Percentiles rank a stretch among this genome's conserved stretches.
Evolutionary conservation across 78 protist species (phyloP).

Genomic region (Diacronema lutheri): DNA sequence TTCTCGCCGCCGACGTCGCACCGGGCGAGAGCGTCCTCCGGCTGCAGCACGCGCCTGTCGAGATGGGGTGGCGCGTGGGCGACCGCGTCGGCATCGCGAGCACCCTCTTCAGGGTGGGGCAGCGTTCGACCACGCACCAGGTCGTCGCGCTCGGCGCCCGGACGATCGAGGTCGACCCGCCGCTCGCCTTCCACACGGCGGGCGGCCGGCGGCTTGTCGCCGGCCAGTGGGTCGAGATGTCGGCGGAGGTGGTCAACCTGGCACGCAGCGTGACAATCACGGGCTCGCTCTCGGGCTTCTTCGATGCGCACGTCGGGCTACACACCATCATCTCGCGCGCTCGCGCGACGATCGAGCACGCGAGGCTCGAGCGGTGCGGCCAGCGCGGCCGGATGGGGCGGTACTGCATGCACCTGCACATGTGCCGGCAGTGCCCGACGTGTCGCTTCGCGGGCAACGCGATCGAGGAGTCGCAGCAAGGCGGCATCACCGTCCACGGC

Average conservation of each 20-base stretch:
- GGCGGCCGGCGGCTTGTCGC: neutral
- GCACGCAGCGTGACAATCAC: neutral
- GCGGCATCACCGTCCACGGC: slow-evolving; percentile 6
- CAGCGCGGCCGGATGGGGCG: neutral
- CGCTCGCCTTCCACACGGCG: neutral
- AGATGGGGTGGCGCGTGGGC: slow-evolving; percentile 2
- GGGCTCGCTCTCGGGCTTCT: neutral
- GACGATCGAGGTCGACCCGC: neutral
- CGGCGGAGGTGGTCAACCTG: slow-evolving; percentile 6
- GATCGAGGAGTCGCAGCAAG: neutral
- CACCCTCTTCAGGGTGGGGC: neutral
- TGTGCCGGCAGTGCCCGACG: neutral
- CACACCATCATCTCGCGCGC: neutral
- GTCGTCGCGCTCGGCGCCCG: neutral
- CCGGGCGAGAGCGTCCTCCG: neutral
- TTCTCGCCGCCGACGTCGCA: neutral
- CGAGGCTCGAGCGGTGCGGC: neutral
- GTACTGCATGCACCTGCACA: neutral
- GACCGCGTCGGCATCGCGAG: neutral
- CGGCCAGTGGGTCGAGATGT: neutral
- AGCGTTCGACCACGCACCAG: neutral
- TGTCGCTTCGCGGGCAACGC: neutral
- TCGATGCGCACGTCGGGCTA: neutral
- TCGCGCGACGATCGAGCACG: neutral
- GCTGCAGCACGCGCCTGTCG: neutral